phyloP scores from a whole-genome alignment of 2,329 filamentous ascomycete genomes.

The Daldinia sp. region DNA sequence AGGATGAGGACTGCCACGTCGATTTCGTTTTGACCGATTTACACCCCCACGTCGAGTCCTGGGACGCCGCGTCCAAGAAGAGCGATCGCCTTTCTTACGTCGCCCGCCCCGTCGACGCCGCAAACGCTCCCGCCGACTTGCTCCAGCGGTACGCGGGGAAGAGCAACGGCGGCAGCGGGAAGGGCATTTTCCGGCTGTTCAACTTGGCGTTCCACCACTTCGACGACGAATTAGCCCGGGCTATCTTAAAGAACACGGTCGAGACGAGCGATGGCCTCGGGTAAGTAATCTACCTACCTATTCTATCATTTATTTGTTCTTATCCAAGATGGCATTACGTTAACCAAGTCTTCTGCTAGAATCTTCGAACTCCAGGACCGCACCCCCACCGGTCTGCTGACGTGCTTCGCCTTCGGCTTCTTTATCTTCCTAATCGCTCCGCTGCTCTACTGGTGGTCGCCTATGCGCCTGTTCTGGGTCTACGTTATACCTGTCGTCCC shows the following conservation, averaged over 20 bases:
- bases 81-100: constrained; percentile 71
- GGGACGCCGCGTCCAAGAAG: constrained; percentile 64
- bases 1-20: constrained; percentile 49
- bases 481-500: constrained; percentile 76
- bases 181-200: constrained; percentile 75
- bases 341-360: constrained; percentile 44
- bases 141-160: constrained; percentile 49
- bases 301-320: neutral
- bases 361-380: constrained; percentile 83
- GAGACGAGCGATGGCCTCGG: constrained; percentile 75
- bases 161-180: constrained; percentile 44
- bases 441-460: constrained; percentile 65
- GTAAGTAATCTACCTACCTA: constrained; percentile 46
- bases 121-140: constrained; percentile 66
- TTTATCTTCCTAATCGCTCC: constrained; percentile 65
- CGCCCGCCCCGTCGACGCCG: constrained; percentile 72
- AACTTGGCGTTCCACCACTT: constrained; percentile 85
- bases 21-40: constrained; percentile 75
- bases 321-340: neutral
- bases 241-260: constrained; percentile 73
- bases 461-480: constrained; percentile 71
- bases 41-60: constrained; percentile 72
- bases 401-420: constrained; percentile 65
- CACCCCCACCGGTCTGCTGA: constrained; percentile 64
- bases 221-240: constrained; percentile 69